A percentile compares a stretch with the other conserved stretches of the same genome.
These are phyloP conservation scores for Saccharum spontaneum DNA, from an alignment of 176 grass and related monocot genomes.

Conservation along the genomic window DNA sequence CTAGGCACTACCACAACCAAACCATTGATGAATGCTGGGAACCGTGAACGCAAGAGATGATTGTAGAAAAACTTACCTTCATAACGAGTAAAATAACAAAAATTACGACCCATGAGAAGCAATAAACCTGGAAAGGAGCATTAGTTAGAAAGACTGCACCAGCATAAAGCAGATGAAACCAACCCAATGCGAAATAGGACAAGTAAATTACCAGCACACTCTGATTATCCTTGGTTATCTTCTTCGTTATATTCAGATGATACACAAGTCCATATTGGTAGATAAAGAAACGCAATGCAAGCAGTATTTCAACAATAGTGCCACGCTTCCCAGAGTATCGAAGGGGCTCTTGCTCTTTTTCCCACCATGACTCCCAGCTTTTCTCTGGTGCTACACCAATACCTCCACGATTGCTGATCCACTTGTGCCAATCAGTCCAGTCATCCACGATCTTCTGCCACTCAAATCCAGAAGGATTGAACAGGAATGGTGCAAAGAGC, in stretches of 20 bases:
- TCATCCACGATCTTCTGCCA: slow-evolving; percentile 99
- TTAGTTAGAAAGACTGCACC: slow-evolving; percentile 6
- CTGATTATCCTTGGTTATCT: slow-evolving; percentile 34
- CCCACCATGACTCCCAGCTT: slow-evolving; percentile 99
- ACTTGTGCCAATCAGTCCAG: slow-evolving; percentile 98
- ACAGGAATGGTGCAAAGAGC: slow-evolving; percentile 94
- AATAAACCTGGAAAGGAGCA: slow-evolving; percentile 69
- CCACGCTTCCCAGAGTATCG: slow-evolving; percentile 85
- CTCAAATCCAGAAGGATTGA: slow-evolving; percentile 96
- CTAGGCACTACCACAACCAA: neutral
- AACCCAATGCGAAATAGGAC: neutral
- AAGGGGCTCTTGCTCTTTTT: slow-evolving; percentile 92
- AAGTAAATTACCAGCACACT: slow-evolving; percentile 78
- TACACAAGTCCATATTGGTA: slow-evolving; percentile 98
- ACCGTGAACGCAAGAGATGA: neutral
- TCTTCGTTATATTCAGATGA: slow-evolving; percentile 86
- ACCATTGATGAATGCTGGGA: neutral
- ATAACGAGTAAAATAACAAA: slow-evolving; percentile 73
- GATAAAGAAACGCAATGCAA: slow-evolving; percentile 88
- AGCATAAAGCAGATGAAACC: neutral
- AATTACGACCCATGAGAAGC: slow-evolving; percentile 89
- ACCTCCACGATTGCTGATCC: slow-evolving; percentile 92
- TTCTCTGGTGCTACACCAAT: slow-evolving; percentile 82
- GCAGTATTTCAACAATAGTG: slow-evolving; percentile 75
- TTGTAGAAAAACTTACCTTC: slow-evolving; percentile 54